Conservation (phyloP, 179 eudicot genomes). For the Beta lomatogona region DNA sequence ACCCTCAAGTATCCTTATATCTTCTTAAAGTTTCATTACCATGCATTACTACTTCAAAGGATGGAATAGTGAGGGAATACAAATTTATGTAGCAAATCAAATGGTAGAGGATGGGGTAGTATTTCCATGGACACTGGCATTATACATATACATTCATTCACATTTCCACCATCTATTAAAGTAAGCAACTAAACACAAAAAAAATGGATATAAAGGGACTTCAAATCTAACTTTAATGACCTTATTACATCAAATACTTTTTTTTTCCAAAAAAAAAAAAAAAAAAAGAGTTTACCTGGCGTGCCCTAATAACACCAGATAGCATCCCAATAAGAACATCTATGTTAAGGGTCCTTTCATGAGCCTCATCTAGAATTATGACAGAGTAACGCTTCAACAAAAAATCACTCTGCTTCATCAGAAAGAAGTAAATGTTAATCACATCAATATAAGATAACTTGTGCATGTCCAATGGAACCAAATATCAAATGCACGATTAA, state of each 20-base stretch:
- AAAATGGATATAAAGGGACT: slow-evolving; percentile 7
- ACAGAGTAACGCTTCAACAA: slow-evolving; percentile 75
- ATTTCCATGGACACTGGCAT: too few relatives aligned
- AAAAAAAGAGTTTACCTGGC: slow-evolving; percentile 47
- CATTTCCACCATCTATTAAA: too few relatives aligned
- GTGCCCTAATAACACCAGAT: slow-evolving; percentile 67
- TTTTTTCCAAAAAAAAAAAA: too few relatives aligned
- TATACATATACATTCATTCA: too few relatives aligned
- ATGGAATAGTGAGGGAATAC: too few relatives aligned
- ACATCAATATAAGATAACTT: not conserved
- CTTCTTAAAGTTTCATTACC: too few relatives aligned
- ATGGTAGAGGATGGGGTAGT: too few relatives aligned
- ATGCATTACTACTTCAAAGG: too few relatives aligned
- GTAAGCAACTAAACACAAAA: not conserved
- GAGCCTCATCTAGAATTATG: slow-evolving; percentile 95
- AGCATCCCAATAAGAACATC: slow-evolving; percentile 98
- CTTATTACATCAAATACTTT: not conserved
- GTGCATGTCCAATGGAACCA: not conserved
- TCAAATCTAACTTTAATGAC: not conserved
- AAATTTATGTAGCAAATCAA: too few relatives aligned
- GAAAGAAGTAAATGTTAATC: not conserved
- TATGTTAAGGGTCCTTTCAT: slow-evolving; percentile 94
- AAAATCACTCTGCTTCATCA: slow-evolving; percentile 68
- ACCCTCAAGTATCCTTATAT: too few relatives aligned
- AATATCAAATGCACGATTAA: not conserved